Base-by-base conservation (phyloP, 106 monocot genomes). In the Chionographis japonica region DNA sequence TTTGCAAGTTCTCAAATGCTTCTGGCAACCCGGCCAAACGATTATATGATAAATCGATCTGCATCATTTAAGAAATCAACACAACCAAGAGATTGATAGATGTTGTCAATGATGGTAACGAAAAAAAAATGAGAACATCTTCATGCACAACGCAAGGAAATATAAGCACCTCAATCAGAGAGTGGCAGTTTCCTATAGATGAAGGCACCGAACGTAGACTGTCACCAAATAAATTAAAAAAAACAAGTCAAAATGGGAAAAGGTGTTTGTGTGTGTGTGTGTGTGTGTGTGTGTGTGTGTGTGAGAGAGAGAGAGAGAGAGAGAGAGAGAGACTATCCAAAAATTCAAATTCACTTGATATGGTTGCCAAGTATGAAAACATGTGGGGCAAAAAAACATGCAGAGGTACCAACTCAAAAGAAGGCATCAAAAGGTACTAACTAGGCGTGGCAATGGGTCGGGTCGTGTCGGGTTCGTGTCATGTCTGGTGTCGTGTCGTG, bases 1-100 rank as follows among this genome's bases (percentile, higher is more conserved):
- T 78, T 17, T 10, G 20, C 39, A 97, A 66, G 12, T 75, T 83
- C 42, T 89, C 92, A 53, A 97, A 53, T 42, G 92, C 77, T 57
- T 86, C 89, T 20, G 97, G 92, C 54, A 97, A 62, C 56, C 81
- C 78, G 53, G 71, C 75, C 71, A 97, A 78, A 52, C 85, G 79
- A 87, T 97, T 97, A 14, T 76, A 85, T 65, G 97, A 97, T 20
- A 97, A 74, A 74, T 89, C 87, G 38, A 92, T 72, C 97, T 97
- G 87, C 78, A 77, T 71, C 15, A 66, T 35, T 52, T 50, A 37
- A 10, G 13, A 42, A 56, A 63, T 43, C 52, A 36, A 27, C 27
- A 27, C 27, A 27, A 27, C 27, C 27, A 27, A 27, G 27, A 27
- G 2, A 42, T 7, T 56, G 51, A 52, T n/a, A 3, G 61, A 14